Base-by-base conservation (phyloP, 2,329 filamentous ascomycete species). In the Colletotrichum magnum region DNA sequence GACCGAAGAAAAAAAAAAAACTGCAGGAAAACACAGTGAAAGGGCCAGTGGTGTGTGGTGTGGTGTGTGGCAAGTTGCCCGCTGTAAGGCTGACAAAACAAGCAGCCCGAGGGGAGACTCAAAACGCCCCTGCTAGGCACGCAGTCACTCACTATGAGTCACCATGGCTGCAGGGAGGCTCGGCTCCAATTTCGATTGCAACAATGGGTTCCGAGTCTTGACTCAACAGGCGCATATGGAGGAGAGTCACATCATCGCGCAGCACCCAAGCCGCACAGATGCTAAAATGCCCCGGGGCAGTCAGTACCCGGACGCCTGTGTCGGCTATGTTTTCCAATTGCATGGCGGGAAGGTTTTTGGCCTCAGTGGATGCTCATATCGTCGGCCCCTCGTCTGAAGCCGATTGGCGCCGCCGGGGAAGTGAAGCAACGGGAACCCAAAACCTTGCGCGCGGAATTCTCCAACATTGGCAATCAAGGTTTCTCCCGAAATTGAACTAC, bases 141-240 rank as follows among this genome's bases (percentile, higher is more conserved):
- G 26, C 64, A 45, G 28, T 69, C 67, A 69, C 52, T 69, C 67
- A 69, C 52, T 69, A 69, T 69, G 67, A 69, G 62, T 69, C 67
- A 69, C 45, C 66, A 45, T 13, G 13, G 41, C 47, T 54, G 56
- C 26, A 50, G 13, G 60, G 60, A 62, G 41, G 39, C 60, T 57
- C 51, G 48, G 58, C 52, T 57, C 45, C 52, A 45, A 52, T 56
- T 57, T 26, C 36, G 41, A 36, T 45, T 26, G 16, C 21, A 48
- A 51, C 7, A 52, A 21, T 7, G 18, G 5, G 12, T 36, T 24
- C 21, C 7, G 45, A 16, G 9, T n/a, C 28, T 67, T 69, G 67
- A 67, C 51, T 69, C 67, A 69, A 58, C 51, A 26, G 18, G 43
- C 60, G 51, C 51, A 18, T 36, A 3, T 51, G 45, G 21, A 18